Evolutionary conservation across 305 asterid genomes (phyloP).

Genomic region (Fraxinus velutina): DNA sequence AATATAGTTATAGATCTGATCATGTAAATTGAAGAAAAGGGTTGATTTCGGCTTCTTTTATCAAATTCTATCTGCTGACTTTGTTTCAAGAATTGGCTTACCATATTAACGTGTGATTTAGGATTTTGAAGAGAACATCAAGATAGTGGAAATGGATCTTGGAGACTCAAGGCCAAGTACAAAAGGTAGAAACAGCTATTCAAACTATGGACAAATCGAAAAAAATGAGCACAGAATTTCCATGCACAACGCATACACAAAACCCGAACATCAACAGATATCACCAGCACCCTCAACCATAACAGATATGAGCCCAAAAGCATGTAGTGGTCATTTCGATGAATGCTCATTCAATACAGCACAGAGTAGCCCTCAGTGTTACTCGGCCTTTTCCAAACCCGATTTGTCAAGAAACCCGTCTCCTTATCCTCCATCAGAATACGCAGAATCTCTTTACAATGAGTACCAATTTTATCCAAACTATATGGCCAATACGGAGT

Average conservation of each 20-base stretch:
- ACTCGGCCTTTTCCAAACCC: slow-evolving; percentile 50
- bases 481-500: slow-evolving; percentile 88
- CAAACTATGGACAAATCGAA: slow-evolving; percentile 47
- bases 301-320: slow-evolving; percentile 64
- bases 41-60: not conserved
- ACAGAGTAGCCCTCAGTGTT: slow-evolving; percentile 78
- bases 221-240: slow-evolving; percentile 40
- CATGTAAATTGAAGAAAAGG: not conserved
- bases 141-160: slow-evolving; percentile 87
- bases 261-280: slow-evolving; percentile 46
- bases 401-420: slow-evolving; percentile 39
- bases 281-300: slow-evolving; percentile 61
- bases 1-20: not conserved
- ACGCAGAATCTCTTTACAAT: slow-evolving; percentile 54
- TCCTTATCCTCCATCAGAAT: slow-evolving; percentile 54
- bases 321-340: slow-evolving; percentile 65
- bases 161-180: slow-evolving; percentile 55
- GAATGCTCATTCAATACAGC: slow-evolving; percentile 57
- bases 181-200: slow-evolving; percentile 57
- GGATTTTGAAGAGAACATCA: slow-evolving; percentile 80
- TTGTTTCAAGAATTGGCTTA: not conserved
- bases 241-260: slow-evolving; percentile 26
- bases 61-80: not conserved
- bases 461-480: slow-evolving; percentile 67
- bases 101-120: slow-evolving; percentile 18